These are phyloP conservation scores for Kondoa subrosea DNA, from an alignment of 768 basidiomycete species.

Conservation along the genomic window DNA sequence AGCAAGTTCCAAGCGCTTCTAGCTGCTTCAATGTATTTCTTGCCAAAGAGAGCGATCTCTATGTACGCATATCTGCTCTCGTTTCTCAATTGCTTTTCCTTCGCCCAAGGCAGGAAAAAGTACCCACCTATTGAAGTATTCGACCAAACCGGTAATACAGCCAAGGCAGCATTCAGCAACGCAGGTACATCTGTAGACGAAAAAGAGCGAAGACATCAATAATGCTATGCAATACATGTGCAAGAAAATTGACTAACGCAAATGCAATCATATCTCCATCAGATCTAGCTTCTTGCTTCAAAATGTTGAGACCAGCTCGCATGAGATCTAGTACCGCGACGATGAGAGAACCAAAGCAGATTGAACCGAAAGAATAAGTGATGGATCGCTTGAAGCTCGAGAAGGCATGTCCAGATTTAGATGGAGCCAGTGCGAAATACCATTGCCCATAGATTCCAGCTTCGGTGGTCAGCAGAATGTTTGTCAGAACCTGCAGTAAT, in stretches of 20 bases:
- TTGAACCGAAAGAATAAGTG: slow-evolving; percentile 27
- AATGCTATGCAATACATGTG: not conserved
- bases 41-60: slow-evolving; percentile 21
- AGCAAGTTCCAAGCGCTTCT: slow-evolving; percentile 27
- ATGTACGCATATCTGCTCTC: slow-evolving; percentile 24
- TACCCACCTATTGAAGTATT: slow-evolving; percentile 25
- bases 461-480: slow-evolving; percentile 23
- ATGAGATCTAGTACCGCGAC: slow-evolving; percentile 28
- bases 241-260: too few relatives aligned
- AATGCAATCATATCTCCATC: slow-evolving; percentile 24
- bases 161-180: slow-evolving; percentile 26
- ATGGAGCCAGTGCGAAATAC: slow-evolving; percentile 9
- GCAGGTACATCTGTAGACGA: slow-evolving; percentile 21
- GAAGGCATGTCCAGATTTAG: slow-evolving; percentile 17
- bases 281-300: slow-evolving; percentile 19
- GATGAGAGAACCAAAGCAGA: slow-evolving; percentile 26
- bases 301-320: slow-evolving; percentile 22
- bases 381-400: slow-evolving; percentile 26
- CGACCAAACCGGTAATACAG: slow-evolving; percentile 19
- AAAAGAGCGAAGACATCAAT: not conserved
- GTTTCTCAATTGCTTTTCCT: not conserved
- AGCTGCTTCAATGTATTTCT: slow-evolving; percentile 26
- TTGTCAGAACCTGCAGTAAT: slow-evolving; percentile 24
- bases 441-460: slow-evolving; percentile 26
- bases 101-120: not conserved